A percentile compares a stretch with the other conserved stretches of the same genome.
These are phyloP conservation scores for Brasilioporus rufonigricans DNA, from an alignment of 768 basidiomycete species.

Conservation along the genomic window DNA sequence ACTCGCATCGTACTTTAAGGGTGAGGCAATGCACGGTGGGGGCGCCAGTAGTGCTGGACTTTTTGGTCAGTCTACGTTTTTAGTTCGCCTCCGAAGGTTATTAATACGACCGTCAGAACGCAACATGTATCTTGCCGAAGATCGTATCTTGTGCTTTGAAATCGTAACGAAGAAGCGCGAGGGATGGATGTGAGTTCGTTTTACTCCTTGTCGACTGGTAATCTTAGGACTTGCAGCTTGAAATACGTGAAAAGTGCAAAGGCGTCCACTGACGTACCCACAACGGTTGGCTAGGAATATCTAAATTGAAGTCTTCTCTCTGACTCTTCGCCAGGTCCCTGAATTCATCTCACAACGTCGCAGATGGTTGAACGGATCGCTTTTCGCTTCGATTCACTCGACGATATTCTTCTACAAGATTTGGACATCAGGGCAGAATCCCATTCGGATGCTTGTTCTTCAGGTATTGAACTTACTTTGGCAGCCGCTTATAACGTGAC, in stretches of 20 bases:
- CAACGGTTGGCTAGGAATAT: conserved; percentile 44
- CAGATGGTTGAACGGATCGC: conserved; percentile 84
- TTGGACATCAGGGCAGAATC: conserved; percentile 88
- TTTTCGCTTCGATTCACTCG: conserved; percentile 92
- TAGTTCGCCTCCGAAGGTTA: neutral
- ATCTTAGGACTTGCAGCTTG: conserved; percentile 41
- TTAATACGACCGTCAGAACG: conserved; percentile 44
- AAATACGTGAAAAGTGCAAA: conserved; percentile 94
- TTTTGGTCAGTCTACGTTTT: conserved; percentile 42
- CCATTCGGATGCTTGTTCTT: conserved; percentile 78
- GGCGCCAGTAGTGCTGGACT: conserved; percentile 60
- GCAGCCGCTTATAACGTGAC: neutral
- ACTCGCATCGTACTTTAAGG: conserved; percentile 90
- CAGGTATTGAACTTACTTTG: conserved; percentile 32
- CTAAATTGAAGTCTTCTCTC: neutral
- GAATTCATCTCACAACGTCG: conserved; percentile 96
- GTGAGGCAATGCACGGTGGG: conserved; percentile 80
- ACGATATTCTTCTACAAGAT: conserved; percentile 87
- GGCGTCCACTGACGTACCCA: conserved; percentile 94
- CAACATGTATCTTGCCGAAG: conserved; percentile 91
- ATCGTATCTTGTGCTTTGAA: conserved; percentile 91
- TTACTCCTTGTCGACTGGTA: neutral
- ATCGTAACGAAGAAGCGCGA: conserved; percentile 88
- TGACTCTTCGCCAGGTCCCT: conserved; percentile 49
- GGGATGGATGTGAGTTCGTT: conserved; percentile 66